Conservation (phyloP, 768 basidiomycete species). For the Suillus variegatus region DNA sequence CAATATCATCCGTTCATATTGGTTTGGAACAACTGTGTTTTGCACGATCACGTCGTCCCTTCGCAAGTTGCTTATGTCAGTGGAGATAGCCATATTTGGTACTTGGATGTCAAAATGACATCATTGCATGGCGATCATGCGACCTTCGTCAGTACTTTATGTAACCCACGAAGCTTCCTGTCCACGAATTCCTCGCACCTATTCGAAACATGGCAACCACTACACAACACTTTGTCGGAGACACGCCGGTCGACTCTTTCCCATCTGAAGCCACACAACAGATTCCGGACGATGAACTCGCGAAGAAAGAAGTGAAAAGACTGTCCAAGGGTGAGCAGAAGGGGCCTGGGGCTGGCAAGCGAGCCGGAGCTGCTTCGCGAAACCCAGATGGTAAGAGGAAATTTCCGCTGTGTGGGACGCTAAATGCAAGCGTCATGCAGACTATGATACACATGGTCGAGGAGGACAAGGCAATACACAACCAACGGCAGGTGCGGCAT, state of each 20-base stretch:
- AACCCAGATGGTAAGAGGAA: conserved; percentile 20
- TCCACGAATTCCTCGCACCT: background rate
- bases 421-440: background rate
- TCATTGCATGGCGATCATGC: background rate
- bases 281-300: conserved; percentile 25
- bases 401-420: background rate
- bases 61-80: background rate
- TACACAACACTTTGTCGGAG: conserved; percentile 28
- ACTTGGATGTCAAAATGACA: background rate
- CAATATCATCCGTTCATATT: background rate
- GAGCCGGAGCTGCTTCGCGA: conserved; percentile 28
- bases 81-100: background rate
- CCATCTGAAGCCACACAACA: conserved; percentile 20
- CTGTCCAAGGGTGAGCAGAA: conserved; percentile 13
- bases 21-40: background rate
- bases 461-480: conserved; percentile 10
- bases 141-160: background rate
- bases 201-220: background rate
- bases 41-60: background rate
- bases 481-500: background rate
- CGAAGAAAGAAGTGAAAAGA: conserved; percentile 19
- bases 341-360: conserved; percentile 27
- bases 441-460: conserved; percentile 17
- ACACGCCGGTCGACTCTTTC: conserved; percentile 26
- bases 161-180: background rate